phyloP scores from a whole-genome alignment of 2,329 filamentous ascomycete species.

The Sporothrix brasiliensis region DNA sequence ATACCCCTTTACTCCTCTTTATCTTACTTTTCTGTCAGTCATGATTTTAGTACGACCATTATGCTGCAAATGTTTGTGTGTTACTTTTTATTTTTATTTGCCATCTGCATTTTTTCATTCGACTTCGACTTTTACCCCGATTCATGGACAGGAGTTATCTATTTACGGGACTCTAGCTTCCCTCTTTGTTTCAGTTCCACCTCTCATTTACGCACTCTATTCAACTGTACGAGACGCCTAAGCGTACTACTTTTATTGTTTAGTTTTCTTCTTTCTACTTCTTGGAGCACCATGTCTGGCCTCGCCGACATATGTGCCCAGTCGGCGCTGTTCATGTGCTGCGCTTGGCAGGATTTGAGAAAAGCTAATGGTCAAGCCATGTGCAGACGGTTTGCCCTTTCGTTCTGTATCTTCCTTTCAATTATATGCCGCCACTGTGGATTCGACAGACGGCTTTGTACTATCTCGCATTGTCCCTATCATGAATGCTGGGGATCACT shows the following conservation, averaged over 20 bases:
- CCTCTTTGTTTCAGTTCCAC: neutral
- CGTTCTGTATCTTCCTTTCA: neutral
- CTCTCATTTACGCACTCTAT: neutral
- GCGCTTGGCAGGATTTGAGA: neutral
- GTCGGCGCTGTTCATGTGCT: neutral
- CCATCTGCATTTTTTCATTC: neutral
- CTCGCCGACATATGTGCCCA: neutral
- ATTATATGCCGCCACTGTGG: neutral
- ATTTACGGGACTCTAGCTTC: conserved; percentile 1
- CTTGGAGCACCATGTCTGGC: neutral
- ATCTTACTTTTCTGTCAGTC: conserved; percentile 4
- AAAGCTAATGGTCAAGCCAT: neutral
- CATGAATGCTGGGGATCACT: neutral
- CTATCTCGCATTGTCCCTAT: neutral
- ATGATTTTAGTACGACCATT: conserved; percentile 23
- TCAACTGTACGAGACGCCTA: conserved; percentile 12
- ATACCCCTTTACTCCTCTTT: conserved; percentile 27
- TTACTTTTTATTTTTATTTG: neutral
- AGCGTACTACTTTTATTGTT: conserved; percentile 28
- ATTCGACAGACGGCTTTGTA: neutral
- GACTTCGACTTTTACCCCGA: neutral
- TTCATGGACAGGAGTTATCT: conserved; percentile 28
- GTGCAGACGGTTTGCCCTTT: neutral
- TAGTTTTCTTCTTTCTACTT: conserved; percentile 9
- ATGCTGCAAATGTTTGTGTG: conserved; percentile 2